Conservation (phyloP, 306 rosid species). For the Crotalaria pallida region DNA sequence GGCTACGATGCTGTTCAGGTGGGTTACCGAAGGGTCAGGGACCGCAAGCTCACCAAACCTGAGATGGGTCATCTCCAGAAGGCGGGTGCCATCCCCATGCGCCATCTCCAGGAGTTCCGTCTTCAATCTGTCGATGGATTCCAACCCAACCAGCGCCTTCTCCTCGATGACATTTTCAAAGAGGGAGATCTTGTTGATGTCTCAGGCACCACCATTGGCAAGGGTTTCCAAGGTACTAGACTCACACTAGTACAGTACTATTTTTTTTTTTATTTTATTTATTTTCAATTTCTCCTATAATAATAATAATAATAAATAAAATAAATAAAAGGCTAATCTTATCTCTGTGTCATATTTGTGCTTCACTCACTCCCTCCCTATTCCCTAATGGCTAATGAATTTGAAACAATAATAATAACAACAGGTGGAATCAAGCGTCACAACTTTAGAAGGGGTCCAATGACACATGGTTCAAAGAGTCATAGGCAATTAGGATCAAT, state of each 20-base stretch:
- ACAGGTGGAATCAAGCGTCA: constrained; percentile 90
- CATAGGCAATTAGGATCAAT: constrained; percentile 89
- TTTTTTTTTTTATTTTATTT: too few relatives aligned
- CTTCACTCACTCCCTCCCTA: too few relatives aligned
- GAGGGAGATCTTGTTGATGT: constrained; percentile 96
- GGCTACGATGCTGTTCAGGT: constrained; percentile 81
- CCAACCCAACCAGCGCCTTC: constrained; percentile 59
- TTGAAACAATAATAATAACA: too few relatives aligned
- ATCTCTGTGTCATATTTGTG: too few relatives aligned
- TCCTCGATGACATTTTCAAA: constrained; percentile 57
- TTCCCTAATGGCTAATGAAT: too few relatives aligned
- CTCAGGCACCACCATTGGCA: constrained; percentile 88
- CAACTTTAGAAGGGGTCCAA: constrained; percentile 77
- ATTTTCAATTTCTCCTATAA: too few relatives aligned
- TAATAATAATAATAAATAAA: too few relatives aligned
- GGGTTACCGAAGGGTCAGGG: constrained; percentile 78
- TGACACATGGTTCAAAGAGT: constrained; percentile 95
- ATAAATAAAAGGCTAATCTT: too few relatives aligned
- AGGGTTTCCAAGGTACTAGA: constrained; percentile 83
- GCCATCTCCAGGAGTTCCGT: constrained; percentile 95
- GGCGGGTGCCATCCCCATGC: constrained; percentile 75
- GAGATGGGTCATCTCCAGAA: constrained; percentile 84
- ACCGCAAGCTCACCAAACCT: constrained; percentile 77
- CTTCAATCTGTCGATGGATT: constrained; percentile 53
- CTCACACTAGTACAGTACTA: too few relatives aligned